phyloP scores from a whole-genome alignment of 73 alveolate species.

The Tetrahymena elliotti region DNA sequence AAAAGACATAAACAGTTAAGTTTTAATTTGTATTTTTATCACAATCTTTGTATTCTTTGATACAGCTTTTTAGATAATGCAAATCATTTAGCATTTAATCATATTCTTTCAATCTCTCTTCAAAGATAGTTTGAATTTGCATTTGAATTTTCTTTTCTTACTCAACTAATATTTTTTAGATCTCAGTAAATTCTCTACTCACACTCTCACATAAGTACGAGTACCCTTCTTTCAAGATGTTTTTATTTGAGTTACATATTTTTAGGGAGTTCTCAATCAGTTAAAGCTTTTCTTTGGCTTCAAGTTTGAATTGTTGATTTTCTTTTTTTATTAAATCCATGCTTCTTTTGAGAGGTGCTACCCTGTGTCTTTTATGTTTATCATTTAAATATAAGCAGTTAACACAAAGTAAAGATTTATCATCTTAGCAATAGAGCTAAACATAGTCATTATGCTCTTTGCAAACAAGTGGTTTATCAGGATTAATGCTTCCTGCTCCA shows the following conservation, averaged over 20 bases:
- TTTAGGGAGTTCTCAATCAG: not conserved
- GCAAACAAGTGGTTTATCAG: not conserved
- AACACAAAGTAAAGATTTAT: not conserved
- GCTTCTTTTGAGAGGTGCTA: not conserved
- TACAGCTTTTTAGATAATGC: not conserved
- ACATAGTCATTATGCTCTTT: not conserved
- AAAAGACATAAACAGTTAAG: not conserved
- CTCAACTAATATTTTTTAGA: not conserved
- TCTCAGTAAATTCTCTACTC: not conserved
- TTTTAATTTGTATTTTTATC: not conserved
- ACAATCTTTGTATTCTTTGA: not conserved
- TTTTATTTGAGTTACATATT: not conserved
- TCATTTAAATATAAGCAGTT: not conserved
- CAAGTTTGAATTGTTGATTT: not conserved
- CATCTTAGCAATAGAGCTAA: not conserved
- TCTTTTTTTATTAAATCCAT: not conserved
- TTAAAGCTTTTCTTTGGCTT: not conserved
- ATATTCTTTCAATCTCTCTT: not conserved
- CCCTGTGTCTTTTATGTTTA: not conserved
- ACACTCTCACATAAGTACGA: not conserved
- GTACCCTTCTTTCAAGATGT: not conserved
- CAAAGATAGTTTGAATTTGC: not conserved
- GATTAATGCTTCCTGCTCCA: not conserved
- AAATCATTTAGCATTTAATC: not conserved
- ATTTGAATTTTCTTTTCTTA: not conserved